These are phyloP conservation scores for Buddleja alternifolia DNA, from an alignment of 257 asterid species.

Conservation along the genomic window DNA sequence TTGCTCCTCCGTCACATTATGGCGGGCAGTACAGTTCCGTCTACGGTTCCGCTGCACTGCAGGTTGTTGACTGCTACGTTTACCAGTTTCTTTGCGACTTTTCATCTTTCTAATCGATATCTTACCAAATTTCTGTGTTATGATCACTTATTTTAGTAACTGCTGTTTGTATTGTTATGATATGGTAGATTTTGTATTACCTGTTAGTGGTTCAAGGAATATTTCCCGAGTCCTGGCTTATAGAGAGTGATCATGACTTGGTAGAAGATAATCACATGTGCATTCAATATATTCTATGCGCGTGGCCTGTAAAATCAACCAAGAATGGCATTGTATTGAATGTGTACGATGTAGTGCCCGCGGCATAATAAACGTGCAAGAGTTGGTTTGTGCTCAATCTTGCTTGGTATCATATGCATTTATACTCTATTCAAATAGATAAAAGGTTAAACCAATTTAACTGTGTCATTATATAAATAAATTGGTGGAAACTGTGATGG, in stretches of 20 bases:
- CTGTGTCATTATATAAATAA: neutral
- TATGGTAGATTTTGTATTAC: neutral
- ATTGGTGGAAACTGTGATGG: neutral
- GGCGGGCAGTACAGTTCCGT: conserved; percentile 74
- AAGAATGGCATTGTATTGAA: neutral
- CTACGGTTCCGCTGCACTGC: conserved; percentile 75
- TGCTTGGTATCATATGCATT: neutral
- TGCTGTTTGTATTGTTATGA: neutral
- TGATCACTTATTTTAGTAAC: neutral
- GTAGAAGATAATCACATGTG: neutral
- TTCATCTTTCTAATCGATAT: neutral
- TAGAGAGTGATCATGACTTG: neutral
- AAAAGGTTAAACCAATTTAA: neutral
- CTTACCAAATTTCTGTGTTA: neutral
- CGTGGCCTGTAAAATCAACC: neutral
- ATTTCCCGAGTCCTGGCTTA: neutral
- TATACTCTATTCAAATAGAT: neutral
- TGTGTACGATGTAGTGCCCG: neutral
- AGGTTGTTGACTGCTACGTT: conserved; percentile 52
- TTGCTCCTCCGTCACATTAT: conserved; percentile 51
- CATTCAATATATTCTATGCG: neutral
- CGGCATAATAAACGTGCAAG: neutral
- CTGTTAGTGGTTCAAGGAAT: neutral
- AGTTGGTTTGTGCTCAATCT: neutral
- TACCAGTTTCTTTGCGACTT: neutral